Evolutionary conservation across 352 stramenopile species (phyloP).

Genomic region (Phytopythium vexans): DNA sequence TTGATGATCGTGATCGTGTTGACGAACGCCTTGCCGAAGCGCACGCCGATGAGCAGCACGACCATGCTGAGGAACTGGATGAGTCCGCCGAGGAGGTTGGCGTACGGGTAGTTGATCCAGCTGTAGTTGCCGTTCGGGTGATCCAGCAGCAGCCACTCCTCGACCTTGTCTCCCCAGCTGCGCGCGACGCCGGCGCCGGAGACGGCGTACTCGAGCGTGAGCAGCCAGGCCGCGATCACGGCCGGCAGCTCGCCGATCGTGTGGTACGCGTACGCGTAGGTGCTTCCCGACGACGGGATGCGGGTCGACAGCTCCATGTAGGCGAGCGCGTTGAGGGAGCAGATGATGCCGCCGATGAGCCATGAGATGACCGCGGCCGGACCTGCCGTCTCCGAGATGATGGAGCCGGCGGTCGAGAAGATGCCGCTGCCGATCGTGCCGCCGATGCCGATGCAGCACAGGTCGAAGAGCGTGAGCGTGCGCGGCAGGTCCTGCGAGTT

Average conservation of each 20-base stretch:
- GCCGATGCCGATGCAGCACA: conserved; percentile 86
- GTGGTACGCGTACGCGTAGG: conserved; percentile 90
- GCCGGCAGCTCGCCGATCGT: conserved; percentile 88
- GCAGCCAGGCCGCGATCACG: conserved; percentile 74
- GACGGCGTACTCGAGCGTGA: conserved; percentile 91
- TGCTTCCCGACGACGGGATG: conserved; percentile 83
- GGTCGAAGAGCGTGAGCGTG: conserved; percentile 72
- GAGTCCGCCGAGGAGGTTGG: conserved; percentile 48
- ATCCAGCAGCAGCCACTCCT: conserved; percentile 50
- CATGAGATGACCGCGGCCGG: conserved; percentile 73
- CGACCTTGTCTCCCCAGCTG: conserved; percentile 90
- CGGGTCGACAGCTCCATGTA: conserved; percentile 85
- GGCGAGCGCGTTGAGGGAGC: conserved; percentile 66
- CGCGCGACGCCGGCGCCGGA: conserved; percentile 85
- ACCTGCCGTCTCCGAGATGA: conserved; percentile 73
- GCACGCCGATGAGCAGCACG: conserved; percentile 72
- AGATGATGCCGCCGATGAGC: conserved; percentile 70
- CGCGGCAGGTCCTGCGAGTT: conserved; percentile 37
- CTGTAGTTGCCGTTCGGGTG: conserved; percentile 33
- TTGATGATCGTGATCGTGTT: conserved; percentile 83
- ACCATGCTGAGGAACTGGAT: conserved; percentile 65
- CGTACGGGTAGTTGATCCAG: conserved; percentile 51
- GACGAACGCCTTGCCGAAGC: conserved; percentile 85
- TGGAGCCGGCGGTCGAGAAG: conserved; percentile 71
- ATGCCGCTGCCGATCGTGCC: conserved; percentile 87